Conservation (phyloP, 2,329 filamentous ascomycete species). For the Curvularia hawaiiensis region DNA sequence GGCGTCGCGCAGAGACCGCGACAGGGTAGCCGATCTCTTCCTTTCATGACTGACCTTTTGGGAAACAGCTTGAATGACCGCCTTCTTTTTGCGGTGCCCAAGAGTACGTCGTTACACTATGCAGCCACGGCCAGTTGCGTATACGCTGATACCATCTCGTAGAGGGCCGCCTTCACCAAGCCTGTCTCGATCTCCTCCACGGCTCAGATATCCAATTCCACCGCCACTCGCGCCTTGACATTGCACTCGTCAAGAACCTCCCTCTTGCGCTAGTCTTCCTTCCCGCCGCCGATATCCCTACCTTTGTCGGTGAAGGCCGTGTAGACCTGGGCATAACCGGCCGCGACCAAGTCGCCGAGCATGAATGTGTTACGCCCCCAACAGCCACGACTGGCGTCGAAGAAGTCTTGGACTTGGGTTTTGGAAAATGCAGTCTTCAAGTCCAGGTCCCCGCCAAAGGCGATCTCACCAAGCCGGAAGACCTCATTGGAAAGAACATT, state of each 20-base stretch:
- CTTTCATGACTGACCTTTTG: slow-evolving; percentile 47
- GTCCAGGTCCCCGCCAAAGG: slow-evolving; percentile 96
- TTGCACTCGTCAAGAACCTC: slow-evolving; percentile 96
- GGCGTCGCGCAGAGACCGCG: slow-evolving; percentile 31
- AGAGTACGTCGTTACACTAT: slow-evolving; percentile 69
- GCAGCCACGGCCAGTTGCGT: neutral
- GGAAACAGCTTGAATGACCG: slow-evolving; percentile 82
- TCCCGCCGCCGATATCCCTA: slow-evolving; percentile 94
- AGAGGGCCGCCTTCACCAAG: slow-evolving; percentile 93
- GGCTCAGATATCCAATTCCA: slow-evolving; percentile 97
- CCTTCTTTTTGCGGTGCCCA: slow-evolving; percentile 95
- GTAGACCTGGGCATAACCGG: slow-evolving; percentile 96
- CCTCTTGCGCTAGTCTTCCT: slow-evolving; percentile 96
- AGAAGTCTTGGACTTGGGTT: slow-evolving; percentile 87
- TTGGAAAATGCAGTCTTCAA: slow-evolving; percentile 90
- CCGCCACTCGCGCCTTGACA: slow-evolving; percentile 92
- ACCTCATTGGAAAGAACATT: slow-evolving; percentile 90
- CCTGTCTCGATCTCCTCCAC: slow-evolving; percentile 85
- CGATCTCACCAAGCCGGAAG: slow-evolving; percentile 67
- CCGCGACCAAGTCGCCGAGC: slow-evolving; percentile 88
- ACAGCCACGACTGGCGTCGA: slow-evolving; percentile 65
- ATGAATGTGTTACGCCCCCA: slow-evolving; percentile 68
- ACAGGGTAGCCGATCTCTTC: slow-evolving; percentile 42
- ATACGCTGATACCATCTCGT: slow-evolving; percentile 19
- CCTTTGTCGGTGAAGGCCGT: slow-evolving; percentile 92